Evolutionary conservation across 169 alveolate species (phyloP), one percentile per base, ranked within the genome.

Genomic region (Miamiensis avidus): DNA sequence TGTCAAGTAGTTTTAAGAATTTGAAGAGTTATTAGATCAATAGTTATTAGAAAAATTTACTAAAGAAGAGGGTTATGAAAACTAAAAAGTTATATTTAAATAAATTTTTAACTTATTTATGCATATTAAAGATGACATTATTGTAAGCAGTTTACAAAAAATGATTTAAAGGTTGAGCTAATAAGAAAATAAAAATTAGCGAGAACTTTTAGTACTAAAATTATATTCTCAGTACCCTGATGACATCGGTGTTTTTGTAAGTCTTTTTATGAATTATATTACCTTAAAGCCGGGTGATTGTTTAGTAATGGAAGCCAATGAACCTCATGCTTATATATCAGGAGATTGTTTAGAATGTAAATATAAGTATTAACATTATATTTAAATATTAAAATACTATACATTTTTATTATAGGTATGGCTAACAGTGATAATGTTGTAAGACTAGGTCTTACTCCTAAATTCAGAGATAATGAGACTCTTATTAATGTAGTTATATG

Each of bases 401-500:
- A 20, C 25, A 20, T 32, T 27, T 31, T 29, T 49, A 29, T 16
- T 15, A 74, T 82, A 82, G 86, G 97, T 74, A 97, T 97, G 99
- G 97, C 98, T 29, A 95, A 95, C 87, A 96, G 99, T 31, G 99
- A 98, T 91, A 97, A 98, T 93, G 99, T 98, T 30, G 95, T 98
- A 28, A 91, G 99, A 88, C 97, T 98, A 31, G 99, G 99, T 20
- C 93, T 98, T 29, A 98, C 99, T n/a, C 97, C 98, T 28, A 98
- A 98, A 89, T 90, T 88, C 49, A 97, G 93, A 77, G 99, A 98
- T 88, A 86, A 84, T 29, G 89, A 88, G 29, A 91, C 94, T 25
- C 82, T 97, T 30, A 69, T 84, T 30, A 69, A 76, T 32, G 93
- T 92, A 69, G 32, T 89, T 16, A 74, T 73, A 73, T 73, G 6